Base-by-base conservation (phyloP, 495 filamentous ascomycete genomes). In the Polyplosphaeria fusca region DNA sequence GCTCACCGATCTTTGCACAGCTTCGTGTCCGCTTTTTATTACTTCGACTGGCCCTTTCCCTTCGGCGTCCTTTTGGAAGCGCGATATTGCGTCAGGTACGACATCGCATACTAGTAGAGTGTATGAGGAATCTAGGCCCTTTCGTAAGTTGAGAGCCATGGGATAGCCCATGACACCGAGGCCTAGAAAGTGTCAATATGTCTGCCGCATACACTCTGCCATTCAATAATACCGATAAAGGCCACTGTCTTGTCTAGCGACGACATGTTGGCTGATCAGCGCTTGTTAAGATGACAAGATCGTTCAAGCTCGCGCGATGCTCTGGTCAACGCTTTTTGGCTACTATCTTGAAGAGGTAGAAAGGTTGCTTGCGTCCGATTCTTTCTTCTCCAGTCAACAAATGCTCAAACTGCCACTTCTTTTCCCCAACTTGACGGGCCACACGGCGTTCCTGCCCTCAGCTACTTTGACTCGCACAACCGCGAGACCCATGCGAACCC, bases 121-220 rank as follows among this genome's bases (percentile, higher is more conserved):
- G 23, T 60, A 32, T 13, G 24, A 25, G 2, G 24, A 27, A 38
- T 25, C 20, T 4, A 67, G 52, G 44, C 61, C 61, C 42, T 53
- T 52, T 2, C 64, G 54, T 1, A 67, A 51, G 41, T 67, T 67
- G 16, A 64, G 40, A 12, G 64, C 64, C 64, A 67, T 67, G 19
- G 52, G 59, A 30, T 67, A 67, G 22, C 64, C 64, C 64, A 67
- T 67, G 22, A 67, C 64, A 2, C 64, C 64, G 25, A 67, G 60
- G 44, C 64, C 64, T 67, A 26, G 1, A 5, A n/a, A 22, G 12
- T 47, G 25, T 51, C 42, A 43, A 14, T 16, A 2, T 16, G 23
- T 9, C 12, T 43, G 24, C 18, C 19, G 35, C n/a, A n/a, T n/a
- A n/a, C 20, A 16, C 24, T 19, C 14, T 7, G 4, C 1, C 3